Base-by-base conservation (phyloP, 306 rosid species). In the Pyrus communis region DNA sequence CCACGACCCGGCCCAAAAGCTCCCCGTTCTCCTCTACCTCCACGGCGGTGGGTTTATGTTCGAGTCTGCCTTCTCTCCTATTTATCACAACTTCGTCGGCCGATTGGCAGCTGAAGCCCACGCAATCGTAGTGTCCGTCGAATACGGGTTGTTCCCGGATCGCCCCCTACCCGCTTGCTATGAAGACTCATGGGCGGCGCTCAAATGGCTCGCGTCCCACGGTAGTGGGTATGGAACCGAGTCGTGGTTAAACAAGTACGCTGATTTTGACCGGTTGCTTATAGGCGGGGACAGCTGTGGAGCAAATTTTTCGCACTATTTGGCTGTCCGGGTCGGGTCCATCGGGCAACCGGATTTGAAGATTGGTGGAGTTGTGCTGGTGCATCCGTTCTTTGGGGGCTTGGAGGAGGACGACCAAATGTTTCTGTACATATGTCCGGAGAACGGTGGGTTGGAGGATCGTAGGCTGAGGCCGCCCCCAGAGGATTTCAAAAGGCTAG, bases 41-140 rank as follows among this genome's bases (percentile, higher is more conserved):
- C 84, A 84, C 77, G 84, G 84, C 46, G 87, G 84, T 14, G 75
- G 66, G 8, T 84, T 83, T 58, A 15, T 70, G 33, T n/a, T 84
- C 69, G 80, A 65, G 30, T 77, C 87, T 4, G 66, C 77, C 11
- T 67, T 71, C 33, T 54, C 81, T 7, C 67, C 70, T 0, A 11
- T 40, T 3, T 73, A 69, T 40, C 85, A 84, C 82, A 22, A 21
- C 59, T 68, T 77, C n/a, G 60, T 80, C 40, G 7, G 17, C 43
- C 19, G 71, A 4, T 22, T 84, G 19, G 77, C 71, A 12, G 75
- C 80, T 15, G 67, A 69, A 15, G 80, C 85, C n/a, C 60, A 81
- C 30, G 78, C 43, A 58, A 33, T 84, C 10, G 78, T 63, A 15
- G 4, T 84, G 18, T 81, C 80, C 0, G 65, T 84, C 2, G 75